Evolutionary conservation across 2,329 filamentous ascomycete species (phyloP), one percentile per base, ranked within the genome.

Genomic region (Exophiala calicioides): DNA sequence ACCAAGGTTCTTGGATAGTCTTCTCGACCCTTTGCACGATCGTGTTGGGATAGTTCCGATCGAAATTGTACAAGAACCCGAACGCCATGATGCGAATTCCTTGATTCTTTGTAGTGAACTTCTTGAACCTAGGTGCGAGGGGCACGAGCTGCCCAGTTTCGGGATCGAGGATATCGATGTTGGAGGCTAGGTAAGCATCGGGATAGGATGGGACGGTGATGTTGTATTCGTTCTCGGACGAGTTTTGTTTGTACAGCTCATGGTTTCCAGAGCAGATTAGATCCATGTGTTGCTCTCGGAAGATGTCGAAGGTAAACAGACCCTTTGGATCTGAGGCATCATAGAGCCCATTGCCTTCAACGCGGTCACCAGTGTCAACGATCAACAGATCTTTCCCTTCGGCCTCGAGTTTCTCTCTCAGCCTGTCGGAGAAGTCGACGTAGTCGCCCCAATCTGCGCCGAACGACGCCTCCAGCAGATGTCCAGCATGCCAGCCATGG

Each of bases 371-470:
- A 0, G 90, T 96, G 65, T 98, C 93, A 54, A 98, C 75, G n/a
- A 98, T 74, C n/a, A 98, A 73, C 12, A 98, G 73, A 65, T 98
- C 93, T 20, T 80, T 81, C 33, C 89, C 90, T 42, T 84, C 77
- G 1, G 82, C 79, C 62, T 96, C 87, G 44, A 90, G 89, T 62
- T 81, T 84, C 57, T 82, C 78, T 45, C 81, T 85, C 76, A 98
- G 81, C 63, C 91, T 89, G 26, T 85, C 76, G 24, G 90, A 82
- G 64, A 98, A 96, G 5, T 91, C 96, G 60, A 97, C 79, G 68
- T 97, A 98, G 70, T 98, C 93, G 48, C 93, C 93, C 90, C 93
- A 97, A 68, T 98, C 93, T 35, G 89, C 91, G 5, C 88, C 90
- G 68, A 94, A 98, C 50, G 93, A 91, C 2, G 89, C 78, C 84